Evolutionary conservation across 2,329 filamentous ascomycete genomes (phyloP).

Genomic region (Ilyonectria destructans): DNA sequence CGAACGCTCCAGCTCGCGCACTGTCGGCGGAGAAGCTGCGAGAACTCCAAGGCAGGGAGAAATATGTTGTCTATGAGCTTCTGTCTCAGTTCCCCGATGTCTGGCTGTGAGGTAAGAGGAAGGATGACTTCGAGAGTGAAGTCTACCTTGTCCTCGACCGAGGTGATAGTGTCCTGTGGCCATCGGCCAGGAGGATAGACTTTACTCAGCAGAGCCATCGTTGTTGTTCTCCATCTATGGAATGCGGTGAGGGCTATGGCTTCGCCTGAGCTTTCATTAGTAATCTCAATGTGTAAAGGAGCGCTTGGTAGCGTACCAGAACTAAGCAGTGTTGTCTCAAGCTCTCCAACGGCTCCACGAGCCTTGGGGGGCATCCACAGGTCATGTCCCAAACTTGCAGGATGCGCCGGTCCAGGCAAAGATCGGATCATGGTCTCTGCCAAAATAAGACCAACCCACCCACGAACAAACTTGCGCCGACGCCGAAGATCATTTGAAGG

Average conservation of each 20-base stretch:
- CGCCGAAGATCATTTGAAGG: not conserved
- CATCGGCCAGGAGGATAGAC: not conserved
- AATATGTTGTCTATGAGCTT: not conserved
- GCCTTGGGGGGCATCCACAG: not conserved
- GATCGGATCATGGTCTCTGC: not conserved
- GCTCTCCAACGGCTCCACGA: not conserved
- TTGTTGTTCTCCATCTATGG: constrained; percentile 1
- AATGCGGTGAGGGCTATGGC: not conserved
- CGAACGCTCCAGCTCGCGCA: not conserved
- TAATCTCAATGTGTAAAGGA: not conserved
- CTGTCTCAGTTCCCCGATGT: not conserved
- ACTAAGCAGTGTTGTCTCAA: not conserved
- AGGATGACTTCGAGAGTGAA: not conserved
- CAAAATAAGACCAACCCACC: not conserved
- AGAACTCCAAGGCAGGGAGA: not conserved
- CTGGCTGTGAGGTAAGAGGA: not conserved
- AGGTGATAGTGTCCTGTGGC: not conserved
- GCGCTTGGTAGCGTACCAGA: not conserved
- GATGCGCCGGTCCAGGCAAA: not conserved
- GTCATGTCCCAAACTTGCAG: not conserved
- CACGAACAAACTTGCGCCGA: not conserved
- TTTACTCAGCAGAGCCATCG: not conserved
- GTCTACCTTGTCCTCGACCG: not conserved
- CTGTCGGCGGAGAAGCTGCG: not conserved
- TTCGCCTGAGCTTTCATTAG: not conserved